Percentiles rank a stretch among this genome's conserved stretches.
Conservation (phyloP, 2,329 filamentous ascomycete genomes). For the Fusarium penzigii region DNA sequence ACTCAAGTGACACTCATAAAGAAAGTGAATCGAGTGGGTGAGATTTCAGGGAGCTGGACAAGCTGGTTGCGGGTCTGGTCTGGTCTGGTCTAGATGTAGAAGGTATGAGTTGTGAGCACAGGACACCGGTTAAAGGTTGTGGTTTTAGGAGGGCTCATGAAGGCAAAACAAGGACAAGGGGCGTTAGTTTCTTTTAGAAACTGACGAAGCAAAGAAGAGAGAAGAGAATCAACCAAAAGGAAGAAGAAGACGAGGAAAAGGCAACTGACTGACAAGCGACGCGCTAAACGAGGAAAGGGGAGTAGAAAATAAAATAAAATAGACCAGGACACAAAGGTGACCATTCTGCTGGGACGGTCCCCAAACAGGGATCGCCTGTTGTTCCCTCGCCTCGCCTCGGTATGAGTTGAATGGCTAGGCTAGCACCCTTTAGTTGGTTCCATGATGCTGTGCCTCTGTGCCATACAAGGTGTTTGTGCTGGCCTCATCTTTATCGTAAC, state of each 20-base stretch:
- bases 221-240: background rate
- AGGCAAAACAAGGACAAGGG: background rate
- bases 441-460: too few species aligned
- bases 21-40: conserved; percentile 7
- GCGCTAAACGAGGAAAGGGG: conserved; percentile 2
- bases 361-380: too few species aligned
- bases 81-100: background rate
- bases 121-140: background rate
- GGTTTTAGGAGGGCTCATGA: background rate
- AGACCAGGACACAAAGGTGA: too few species aligned
- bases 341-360: too few species aligned
- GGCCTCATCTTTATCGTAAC: too few species aligned
- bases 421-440: too few species aligned
- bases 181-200: background rate
- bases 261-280: background rate
- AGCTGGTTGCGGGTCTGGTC: too few species aligned
- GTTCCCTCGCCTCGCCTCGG: too few species aligned
- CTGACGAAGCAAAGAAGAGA: background rate
- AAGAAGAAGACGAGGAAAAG: conserved; percentile 10
- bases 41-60: background rate
- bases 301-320: too few species aligned
- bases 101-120: background rate
- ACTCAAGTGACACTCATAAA: conserved; percentile 1
- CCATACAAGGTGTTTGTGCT: too few species aligned
- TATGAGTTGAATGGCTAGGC: too few species aligned